Conservation (phyloP, 2,329 filamentous ascomycete species). For the Penicillium sp. region DNA sequence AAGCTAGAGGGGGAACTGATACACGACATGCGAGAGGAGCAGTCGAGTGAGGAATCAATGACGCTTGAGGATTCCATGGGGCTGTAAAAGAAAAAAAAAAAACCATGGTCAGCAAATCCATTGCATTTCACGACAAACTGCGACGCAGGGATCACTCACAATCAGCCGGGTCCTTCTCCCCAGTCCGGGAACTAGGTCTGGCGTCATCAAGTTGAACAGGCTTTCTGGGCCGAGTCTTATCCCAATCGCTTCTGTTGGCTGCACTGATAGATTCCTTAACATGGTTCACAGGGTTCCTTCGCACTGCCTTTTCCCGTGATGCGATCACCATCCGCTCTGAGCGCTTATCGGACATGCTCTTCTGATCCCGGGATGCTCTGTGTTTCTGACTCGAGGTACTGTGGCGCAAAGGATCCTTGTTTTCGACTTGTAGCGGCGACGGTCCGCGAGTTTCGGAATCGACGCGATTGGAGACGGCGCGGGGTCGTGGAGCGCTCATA, state of each 20-base stretch:
- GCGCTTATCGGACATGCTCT: constrained; percentile 39
- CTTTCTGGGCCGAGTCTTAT: constrained; percentile 34
- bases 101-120: constrained; percentile 16
- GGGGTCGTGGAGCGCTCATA: constrained; percentile 40
- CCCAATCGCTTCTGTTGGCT: constrained; percentile 35
- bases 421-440: constrained; percentile 32
- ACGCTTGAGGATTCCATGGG: constrained; percentile 77
- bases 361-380: constrained; percentile 35
- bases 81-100: constrained; percentile 25
- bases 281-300: constrained; percentile 62
- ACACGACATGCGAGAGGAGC: constrained; percentile 71
- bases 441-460: constrained; percentile 32
- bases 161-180: constrained; percentile 34
- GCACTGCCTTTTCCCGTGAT: constrained; percentile 61
- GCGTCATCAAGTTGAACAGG: constrained; percentile 21
- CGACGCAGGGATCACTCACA: constrained; percentile 25
- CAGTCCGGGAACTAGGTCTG: constrained; percentile 28
- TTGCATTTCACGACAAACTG: not conserved
- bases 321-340: constrained; percentile 51
- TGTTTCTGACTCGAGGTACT: constrained; percentile 33
- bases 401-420: constrained; percentile 33
- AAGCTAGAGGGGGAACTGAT: constrained; percentile 60
- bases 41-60: constrained; percentile 65
- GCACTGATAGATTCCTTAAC: constrained; percentile 41
- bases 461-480: constrained; percentile 42